Percentiles rank a stretch among this genome's conserved stretches.
Conservation (phyloP, 306 rosid species). For the Begonia loranthoides region DNA sequence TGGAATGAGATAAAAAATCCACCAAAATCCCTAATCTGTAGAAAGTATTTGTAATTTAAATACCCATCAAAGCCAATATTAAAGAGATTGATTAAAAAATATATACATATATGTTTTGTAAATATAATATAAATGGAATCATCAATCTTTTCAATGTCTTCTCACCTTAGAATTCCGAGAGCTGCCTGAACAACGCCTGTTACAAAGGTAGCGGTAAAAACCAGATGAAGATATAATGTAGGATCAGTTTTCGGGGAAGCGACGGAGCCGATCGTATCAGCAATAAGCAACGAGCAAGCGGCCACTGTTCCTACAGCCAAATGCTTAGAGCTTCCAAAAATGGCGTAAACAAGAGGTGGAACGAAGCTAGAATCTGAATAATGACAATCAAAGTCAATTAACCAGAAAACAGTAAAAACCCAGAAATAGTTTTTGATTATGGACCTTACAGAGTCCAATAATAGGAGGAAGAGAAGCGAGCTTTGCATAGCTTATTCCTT, state of each 20-base stretch:
- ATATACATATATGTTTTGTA: too few relatives aligned
- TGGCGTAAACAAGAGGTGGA: constrained; percentile 61
- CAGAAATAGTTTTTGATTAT: neutral
- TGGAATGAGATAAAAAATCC: constrained; percentile 85
- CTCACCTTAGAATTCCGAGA: constrained; percentile 60
- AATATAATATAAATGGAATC: too few relatives aligned
- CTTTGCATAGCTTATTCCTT: constrained; percentile 81
- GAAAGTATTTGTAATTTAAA: too few relatives aligned
- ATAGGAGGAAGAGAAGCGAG: constrained; percentile 62
- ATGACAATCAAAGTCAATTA: neutral
- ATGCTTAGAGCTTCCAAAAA: constrained; percentile 75
- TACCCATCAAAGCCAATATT: constrained; percentile 3
- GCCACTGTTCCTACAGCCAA: constrained; percentile 86
- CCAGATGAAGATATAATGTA: constrained; percentile 39
- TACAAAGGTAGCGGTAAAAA: constrained; percentile 52
- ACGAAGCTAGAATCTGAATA: constrained; percentile 63
- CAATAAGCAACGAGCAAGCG: constrained; percentile 54
- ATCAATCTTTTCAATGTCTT: neutral
- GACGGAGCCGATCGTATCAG: constrained; percentile 22
- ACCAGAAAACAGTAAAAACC: neutral
- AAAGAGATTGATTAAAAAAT: too few relatives aligned
- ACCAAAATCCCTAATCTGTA: constrained; percentile 82
- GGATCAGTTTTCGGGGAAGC: constrained; percentile 20
- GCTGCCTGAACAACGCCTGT: constrained; percentile 49
- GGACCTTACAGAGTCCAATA: constrained; percentile 58